Evolutionary conservation across 208 protist species (phyloP).

Genomic region (Wallacemonas sp.): DNA sequence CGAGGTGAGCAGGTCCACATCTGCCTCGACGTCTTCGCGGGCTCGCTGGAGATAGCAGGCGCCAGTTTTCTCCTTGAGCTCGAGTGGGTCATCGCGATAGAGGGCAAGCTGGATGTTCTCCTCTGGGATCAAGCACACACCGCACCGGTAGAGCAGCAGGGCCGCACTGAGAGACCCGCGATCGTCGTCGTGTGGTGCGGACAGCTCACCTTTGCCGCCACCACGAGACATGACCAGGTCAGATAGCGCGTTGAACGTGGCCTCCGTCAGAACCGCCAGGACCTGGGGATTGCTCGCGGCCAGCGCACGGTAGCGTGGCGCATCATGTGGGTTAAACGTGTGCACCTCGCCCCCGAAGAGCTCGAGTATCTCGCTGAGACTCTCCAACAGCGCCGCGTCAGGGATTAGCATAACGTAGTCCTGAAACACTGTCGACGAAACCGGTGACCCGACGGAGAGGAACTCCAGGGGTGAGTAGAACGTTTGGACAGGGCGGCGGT

Average conservation of each 20-base stretch:
- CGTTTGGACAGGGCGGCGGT: constrained; percentile 45
- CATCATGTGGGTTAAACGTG: constrained; percentile 18
- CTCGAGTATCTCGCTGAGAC: constrained; percentile 31
- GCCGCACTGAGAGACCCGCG: constrained; percentile 27
- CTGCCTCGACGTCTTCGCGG: constrained; percentile 22
- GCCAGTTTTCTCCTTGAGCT: constrained; percentile 43
- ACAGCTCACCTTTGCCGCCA: constrained; percentile 12
- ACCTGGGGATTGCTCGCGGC: constrained; percentile 10
- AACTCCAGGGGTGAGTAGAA: constrained; percentile 66
- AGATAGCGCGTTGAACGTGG: constrained; percentile 31
- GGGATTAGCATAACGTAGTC: constrained; percentile 45
- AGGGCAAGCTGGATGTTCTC: constrained; percentile 58
- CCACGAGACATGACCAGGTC: constrained; percentile 30
- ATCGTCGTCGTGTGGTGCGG: neutral
- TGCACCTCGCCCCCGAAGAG: constrained; percentile 38
- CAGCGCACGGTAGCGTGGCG: constrained; percentile 7
- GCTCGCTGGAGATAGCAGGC: constrained; percentile 40
- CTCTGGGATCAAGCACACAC: constrained; percentile 59
- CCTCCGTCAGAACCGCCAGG: constrained; percentile 5
- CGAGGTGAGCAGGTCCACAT: neutral
- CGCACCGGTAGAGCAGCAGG: constrained; percentile 40
- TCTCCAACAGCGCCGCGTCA: constrained; percentile 22
- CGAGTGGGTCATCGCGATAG: constrained; percentile 52
- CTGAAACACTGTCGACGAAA: constrained; percentile 30
- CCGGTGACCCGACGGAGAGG: constrained; percentile 38